These are phyloP conservation scores for Sphaerulina vaccinii DNA, from an alignment of 2,329 filamentous ascomycete species.

Conservation along the genomic window DNA sequence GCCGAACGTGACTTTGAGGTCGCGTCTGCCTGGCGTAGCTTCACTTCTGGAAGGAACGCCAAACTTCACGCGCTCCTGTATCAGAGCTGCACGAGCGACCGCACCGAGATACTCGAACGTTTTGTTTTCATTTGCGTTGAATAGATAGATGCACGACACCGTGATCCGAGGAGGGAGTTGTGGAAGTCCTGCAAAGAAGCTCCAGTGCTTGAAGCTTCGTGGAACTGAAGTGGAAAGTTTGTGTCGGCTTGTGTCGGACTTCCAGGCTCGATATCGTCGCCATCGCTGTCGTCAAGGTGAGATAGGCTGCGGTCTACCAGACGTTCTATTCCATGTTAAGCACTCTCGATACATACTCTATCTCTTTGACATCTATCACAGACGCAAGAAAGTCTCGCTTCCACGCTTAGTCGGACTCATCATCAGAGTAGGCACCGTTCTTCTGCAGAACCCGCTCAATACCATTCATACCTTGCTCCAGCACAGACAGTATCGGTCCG, in stretches of 20 bases:
- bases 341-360: not conserved
- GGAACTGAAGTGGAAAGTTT: too few relatives aligned
- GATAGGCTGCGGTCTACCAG: too few relatives aligned
- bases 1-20: not conserved
- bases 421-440: constrained; percentile 40
- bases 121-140: too few relatives aligned
- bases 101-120: too few relatives aligned
- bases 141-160: too few relatives aligned
- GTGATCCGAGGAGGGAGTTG: too few relatives aligned
- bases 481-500: constrained; percentile 74
- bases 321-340: too few relatives aligned
- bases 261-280: too few relatives aligned
- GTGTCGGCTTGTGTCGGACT: too few relatives aligned
- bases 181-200: too few relatives aligned
- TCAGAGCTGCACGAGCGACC: not conserved
- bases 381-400: not conserved
- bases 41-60: constrained; percentile 1
- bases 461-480: constrained; percentile 77
- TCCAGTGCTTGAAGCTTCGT: too few relatives aligned
- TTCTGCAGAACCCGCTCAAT: constrained; percentile 79
- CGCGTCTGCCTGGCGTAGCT: constrained; percentile 6
- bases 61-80: not conserved
- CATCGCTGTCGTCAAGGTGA: too few relatives aligned
- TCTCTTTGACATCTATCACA: not conserved
- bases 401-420: not conserved